A percentile compares a stretch with the other conserved stretches of the same genome.
Evolutionary conservation across 2,329 filamentous ascomycete species (phyloP).

Genomic region (Diplodia seriata): DNA sequence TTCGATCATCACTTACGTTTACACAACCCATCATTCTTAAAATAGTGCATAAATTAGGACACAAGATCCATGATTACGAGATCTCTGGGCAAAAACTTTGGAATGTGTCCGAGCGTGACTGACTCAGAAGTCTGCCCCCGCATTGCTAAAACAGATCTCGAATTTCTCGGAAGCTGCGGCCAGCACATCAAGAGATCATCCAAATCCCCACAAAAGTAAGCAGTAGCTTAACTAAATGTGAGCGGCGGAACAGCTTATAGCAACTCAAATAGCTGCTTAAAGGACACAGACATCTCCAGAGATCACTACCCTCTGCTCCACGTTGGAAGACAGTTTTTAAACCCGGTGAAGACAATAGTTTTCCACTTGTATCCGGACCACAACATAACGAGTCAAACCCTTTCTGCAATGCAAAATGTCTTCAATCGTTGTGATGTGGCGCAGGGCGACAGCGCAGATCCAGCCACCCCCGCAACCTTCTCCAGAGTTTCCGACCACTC

Average conservation of each 20-base stretch:
- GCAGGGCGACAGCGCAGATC: slow-evolving; percentile 4
- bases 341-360: background rate
- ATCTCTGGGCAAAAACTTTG: background rate
- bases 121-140: background rate
- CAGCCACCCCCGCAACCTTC: slow-evolving; percentile 1
- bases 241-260: background rate
- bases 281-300: background rate
- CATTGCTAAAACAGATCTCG: background rate
- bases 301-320: background rate
- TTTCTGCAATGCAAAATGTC: background rate
- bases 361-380: too few relatives aligned
- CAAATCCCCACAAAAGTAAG: background rate
- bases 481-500: background rate
- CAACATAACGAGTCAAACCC: too few relatives aligned
- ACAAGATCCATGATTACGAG: background rate
- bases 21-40: background rate
- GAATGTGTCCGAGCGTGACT: background rate
- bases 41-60: background rate
- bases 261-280: too few relatives aligned
- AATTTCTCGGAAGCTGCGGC: background rate
- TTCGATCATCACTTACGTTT: background rate
- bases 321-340: background rate
- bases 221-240: background rate
- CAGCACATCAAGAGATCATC: background rate
- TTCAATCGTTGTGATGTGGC: background rate